Evolutionary conservation across 1,284 basidiomycete species (phyloP).

Genomic region (Malassezia dermatis): DNA sequence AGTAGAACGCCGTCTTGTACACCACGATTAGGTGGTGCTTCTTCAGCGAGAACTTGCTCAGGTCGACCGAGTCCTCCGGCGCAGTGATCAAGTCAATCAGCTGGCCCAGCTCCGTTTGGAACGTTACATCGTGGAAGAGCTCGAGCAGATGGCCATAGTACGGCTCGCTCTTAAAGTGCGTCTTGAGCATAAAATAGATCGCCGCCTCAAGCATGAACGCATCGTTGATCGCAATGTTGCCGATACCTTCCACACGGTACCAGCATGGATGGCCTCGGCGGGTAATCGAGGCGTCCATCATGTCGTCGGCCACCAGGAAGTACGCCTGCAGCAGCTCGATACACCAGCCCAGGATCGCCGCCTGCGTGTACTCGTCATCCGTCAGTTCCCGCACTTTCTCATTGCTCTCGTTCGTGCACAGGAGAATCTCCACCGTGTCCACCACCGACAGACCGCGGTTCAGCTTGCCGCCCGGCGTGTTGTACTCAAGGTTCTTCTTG

Average conservation of each 20-base stretch:
- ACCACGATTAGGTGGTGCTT: slow-evolving; percentile 90
- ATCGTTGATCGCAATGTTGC: slow-evolving; percentile 89
- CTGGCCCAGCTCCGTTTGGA: slow-evolving; percentile 92
- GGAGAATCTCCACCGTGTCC: slow-evolving; percentile 79
- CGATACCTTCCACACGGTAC: slow-evolving; percentile 60
- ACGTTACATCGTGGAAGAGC: slow-evolving; percentile 79
- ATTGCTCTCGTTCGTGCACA: slow-evolving; percentile 54
- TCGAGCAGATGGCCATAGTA: slow-evolving; percentile 85
- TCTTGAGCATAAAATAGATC: slow-evolving; percentile 82
- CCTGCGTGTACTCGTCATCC: slow-evolving; percentile 66
- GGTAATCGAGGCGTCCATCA: slow-evolving; percentile 90
- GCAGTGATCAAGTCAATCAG: slow-evolving; percentile 90
- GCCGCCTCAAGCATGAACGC: slow-evolving; percentile 90
- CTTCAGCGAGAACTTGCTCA: slow-evolving; percentile 69
- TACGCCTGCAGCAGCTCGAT: slow-evolving; percentile 96
- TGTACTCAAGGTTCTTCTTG: slow-evolving; percentile 65
- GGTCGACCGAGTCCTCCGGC: slow-evolving; percentile 75
- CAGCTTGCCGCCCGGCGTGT: slow-evolving; percentile 89
- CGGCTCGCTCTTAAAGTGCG: slow-evolving; percentile 68
- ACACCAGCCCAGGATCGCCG: slow-evolving; percentile 88
- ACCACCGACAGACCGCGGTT: slow-evolving; percentile 91
- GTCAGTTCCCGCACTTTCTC: slow-evolving; percentile 49
- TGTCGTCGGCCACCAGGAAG: slow-evolving; percentile 95
- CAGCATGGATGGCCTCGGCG: slow-evolving; percentile 97
- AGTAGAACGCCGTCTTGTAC: slow-evolving; percentile 97